These are phyloP conservation scores for Penicillium sp. DNA, from an alignment of 2,329 filamentous ascomycete genomes.

Conservation along the genomic window DNA sequence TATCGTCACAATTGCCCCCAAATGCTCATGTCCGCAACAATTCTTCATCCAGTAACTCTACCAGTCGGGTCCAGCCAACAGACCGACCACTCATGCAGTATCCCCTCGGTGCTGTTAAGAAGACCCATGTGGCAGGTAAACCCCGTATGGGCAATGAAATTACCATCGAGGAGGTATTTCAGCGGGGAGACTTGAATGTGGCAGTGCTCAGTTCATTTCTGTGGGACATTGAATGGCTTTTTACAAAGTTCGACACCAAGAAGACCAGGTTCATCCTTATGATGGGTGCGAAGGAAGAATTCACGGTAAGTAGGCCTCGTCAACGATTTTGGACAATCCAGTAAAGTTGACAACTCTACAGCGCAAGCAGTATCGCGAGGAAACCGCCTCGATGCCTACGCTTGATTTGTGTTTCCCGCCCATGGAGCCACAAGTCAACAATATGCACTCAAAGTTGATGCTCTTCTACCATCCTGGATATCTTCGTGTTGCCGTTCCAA, in stretches of 20 bases:
- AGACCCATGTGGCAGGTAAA: constrained; percentile 72
- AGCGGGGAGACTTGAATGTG: constrained; percentile 70
- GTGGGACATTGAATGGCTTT: constrained; percentile 80
- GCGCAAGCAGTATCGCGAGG: constrained; percentile 45
- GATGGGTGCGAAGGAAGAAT: constrained; percentile 61
- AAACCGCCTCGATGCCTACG: constrained; percentile 51
- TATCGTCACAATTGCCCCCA: not conserved
- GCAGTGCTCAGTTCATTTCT: constrained; percentile 86
- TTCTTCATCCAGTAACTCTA: constrained; percentile 9
- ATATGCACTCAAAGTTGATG: constrained; percentile 95
- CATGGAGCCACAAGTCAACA: constrained; percentile 70
- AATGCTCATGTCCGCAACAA: constrained; percentile 2
- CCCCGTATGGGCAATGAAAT: constrained; percentile 70
- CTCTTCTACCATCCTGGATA: constrained; percentile 76
- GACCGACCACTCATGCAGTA: constrained; percentile 47
- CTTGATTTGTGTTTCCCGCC: constrained; percentile 77
- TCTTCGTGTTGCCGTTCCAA: constrained; percentile 80
- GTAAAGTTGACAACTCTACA: not conserved
- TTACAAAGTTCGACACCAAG: constrained; percentile 67
- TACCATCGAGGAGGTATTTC: constrained; percentile 83
- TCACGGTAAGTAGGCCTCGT: constrained; percentile 37
- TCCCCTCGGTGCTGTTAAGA: constrained; percentile 71
- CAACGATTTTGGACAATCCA: not conserved
- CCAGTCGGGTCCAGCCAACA: constrained; percentile 17
- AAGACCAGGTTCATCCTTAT: constrained; percentile 67